Conservation (phyloP, 805 yeast species). For the Candida multigemmis region DNA sequence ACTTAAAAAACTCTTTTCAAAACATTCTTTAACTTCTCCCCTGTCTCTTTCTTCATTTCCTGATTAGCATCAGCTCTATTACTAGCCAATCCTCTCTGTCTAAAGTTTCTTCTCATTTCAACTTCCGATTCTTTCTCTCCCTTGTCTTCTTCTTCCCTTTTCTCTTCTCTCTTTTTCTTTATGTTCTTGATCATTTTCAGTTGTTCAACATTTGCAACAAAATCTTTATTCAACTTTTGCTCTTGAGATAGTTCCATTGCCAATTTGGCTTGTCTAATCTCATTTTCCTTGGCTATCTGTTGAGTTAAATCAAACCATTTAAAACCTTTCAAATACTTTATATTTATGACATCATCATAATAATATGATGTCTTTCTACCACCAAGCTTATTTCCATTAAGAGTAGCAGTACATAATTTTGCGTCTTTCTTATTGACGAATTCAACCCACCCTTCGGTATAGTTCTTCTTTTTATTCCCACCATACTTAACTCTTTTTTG, state of each 20-base stretch:
- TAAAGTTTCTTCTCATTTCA: slow-evolving; percentile 49
- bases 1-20: slow-evolving; percentile 42
- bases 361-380: slow-evolving; percentile 88
- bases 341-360: slow-evolving; percentile 88
- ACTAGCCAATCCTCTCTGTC: slow-evolving; percentile 61
- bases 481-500: slow-evolving; percentile 71
- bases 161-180: slow-evolving; percentile 35
- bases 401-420: slow-evolving; percentile 73
- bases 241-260: slow-evolving; percentile 87
- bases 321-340: slow-evolving; percentile 83
- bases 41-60: slow-evolving; percentile 31
- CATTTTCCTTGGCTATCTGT: slow-evolving; percentile 86
- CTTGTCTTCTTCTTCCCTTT: slow-evolving; percentile 10
- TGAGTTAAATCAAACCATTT: slow-evolving; percentile 94
- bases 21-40: slow-evolving; percentile 36
- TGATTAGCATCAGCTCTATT: slow-evolving; percentile 56
- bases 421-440: slow-evolving; percentile 79
- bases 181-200: slow-evolving; percentile 74
- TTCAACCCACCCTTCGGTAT: slow-evolving; percentile 96
- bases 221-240: slow-evolving; percentile 75
- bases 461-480: slow-evolving; percentile 83
- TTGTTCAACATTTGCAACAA: slow-evolving; percentile 74
- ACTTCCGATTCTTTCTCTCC: slow-evolving; percentile 10
- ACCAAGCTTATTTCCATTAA: slow-evolving; percentile 85
- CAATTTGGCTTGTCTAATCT: slow-evolving; percentile 77